Conservation (phyloP, 1,284 basidiomycete species). For the Rhodofomes roseus region DNA sequence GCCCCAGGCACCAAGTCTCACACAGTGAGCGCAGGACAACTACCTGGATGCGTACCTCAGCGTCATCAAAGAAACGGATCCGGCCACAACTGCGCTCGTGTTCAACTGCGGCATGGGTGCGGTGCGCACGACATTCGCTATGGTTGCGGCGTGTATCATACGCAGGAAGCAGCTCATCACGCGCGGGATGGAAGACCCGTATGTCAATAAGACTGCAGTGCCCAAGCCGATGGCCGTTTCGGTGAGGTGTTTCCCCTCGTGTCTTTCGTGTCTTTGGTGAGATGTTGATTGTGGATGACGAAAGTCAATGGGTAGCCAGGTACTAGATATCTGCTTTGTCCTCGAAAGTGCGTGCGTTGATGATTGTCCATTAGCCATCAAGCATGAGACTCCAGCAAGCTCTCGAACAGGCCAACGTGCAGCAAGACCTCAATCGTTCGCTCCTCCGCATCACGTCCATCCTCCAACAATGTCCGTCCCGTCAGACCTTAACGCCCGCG, state of each 20-base stretch:
- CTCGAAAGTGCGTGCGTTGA: not conserved
- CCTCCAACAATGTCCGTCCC: conserved; percentile 67
- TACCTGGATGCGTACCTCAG: conserved; percentile 92
- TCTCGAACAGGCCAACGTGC: conserved; percentile 76
- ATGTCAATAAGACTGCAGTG: conserved; percentile 28
- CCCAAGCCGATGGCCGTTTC: conserved; percentile 39
- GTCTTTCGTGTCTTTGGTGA: too few relatives aligned
- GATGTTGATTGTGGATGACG: not conserved
- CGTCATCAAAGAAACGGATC: conserved; percentile 81
- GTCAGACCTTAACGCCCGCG: too few relatives aligned
- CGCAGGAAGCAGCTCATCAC: conserved; percentile 85
- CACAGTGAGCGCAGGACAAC: conserved; percentile 62
- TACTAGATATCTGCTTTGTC: not conserved
- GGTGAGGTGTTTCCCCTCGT: conserved; percentile 38
- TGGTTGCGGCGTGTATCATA: conserved; percentile 91
- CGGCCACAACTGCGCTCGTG: conserved; percentile 79
- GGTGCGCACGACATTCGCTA: conserved; percentile 95
- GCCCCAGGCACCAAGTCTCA: not conserved
- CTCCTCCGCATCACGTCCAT: conserved; percentile 83
- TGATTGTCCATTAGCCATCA: conserved; percentile 35
- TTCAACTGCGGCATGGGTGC: conserved; percentile 99
- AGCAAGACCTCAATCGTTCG: conserved; percentile 82
- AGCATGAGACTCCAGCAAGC: conserved; percentile 56
- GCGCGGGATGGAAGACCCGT: conserved; percentile 77
- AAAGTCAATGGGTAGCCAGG: not conserved